Evolutionary conservation across 306 rosid genomes (phyloP).

Genomic region (Prunus mira): DNA sequence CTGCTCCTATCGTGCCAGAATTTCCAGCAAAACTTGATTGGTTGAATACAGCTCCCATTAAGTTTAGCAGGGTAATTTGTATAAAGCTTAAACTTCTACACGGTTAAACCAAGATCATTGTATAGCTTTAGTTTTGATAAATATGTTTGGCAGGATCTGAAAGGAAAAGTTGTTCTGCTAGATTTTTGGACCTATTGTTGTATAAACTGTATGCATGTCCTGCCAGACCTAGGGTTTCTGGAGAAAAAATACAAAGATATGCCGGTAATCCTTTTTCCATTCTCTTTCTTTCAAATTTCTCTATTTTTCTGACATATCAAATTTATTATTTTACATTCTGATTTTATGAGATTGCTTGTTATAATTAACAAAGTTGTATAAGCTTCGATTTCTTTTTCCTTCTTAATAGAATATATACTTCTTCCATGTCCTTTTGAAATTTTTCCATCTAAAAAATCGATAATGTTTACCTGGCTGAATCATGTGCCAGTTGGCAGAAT

Average conservation of each 20-base stretch:
- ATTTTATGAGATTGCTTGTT: constrained; percentile 14
- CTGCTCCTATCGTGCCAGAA: constrained; percentile 76
- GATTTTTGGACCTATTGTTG: constrained; percentile 98
- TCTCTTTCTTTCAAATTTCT: constrained; percentile 24
- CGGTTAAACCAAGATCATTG: constrained; percentile 15
- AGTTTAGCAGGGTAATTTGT: constrained; percentile 64
- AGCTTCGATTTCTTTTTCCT: neutral
- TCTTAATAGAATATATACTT: neutral
- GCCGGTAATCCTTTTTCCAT: constrained; percentile 59
- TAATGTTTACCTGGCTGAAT: neutral
- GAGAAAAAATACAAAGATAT: constrained; percentile 86
- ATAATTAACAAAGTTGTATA: constrained; percentile 8
- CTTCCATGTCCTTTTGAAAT: neutral
- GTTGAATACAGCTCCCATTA: constrained; percentile 90
- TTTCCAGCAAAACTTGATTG: constrained; percentile 92
- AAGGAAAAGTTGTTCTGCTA: constrained; percentile 87
- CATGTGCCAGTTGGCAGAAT: neutral
- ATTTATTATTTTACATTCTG: constrained; percentile 17
- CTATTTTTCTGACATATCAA: constrained; percentile 19
- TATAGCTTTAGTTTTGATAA: constrained; percentile 14
- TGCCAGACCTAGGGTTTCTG: constrained; percentile 84
- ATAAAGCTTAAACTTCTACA: constrained; percentile 22
- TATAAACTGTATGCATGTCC: constrained; percentile 94
- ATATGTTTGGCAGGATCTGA: constrained; percentile 68
- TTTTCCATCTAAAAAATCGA: neutral